Conservation (phyloP, 129 eudicot species). For the Pulicaria dysenterica region DNA sequence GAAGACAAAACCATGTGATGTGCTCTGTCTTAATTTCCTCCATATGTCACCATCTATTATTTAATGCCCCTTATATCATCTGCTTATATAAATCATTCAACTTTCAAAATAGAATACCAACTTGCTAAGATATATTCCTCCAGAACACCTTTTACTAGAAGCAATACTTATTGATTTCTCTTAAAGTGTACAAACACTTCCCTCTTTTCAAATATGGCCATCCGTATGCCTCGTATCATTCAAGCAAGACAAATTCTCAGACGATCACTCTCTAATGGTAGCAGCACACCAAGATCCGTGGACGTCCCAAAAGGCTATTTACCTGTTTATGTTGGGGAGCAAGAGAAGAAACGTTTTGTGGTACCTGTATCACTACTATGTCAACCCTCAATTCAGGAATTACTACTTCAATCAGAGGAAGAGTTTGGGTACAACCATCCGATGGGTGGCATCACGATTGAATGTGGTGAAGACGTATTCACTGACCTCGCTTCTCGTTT, state of each 20-base stretch:
- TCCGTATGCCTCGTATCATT: conserved; percentile 21
- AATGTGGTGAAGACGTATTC: conserved; percentile 39
- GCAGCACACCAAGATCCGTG: not conserved
- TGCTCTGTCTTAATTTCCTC: not conserved
- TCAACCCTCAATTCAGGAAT: conserved; percentile 41
- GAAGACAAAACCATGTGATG: not conserved
- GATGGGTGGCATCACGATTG: conserved; percentile 59
- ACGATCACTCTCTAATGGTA: conserved; percentile 16
- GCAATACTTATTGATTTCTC: no score
- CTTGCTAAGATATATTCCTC: not conserved
- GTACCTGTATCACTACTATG: conserved; percentile 45
- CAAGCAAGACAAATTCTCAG: conserved; percentile 23
- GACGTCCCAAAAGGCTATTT: conserved; percentile 45
- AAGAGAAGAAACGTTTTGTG: conserved; percentile 40
- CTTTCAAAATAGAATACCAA: not conserved
- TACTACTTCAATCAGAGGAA: conserved; percentile 48
- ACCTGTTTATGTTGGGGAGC: conserved; percentile 58
- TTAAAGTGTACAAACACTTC: not conserved
- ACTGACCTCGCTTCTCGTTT: not conserved
- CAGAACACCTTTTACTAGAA: no score
- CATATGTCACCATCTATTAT: not conserved
- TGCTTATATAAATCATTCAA: not conserved
- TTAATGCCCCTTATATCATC: not conserved
- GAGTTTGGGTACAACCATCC: conserved; percentile 59
- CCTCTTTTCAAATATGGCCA: conserved; percentile 10